These are phyloP conservation scores for Prunella vulgaris DNA, from an alignment of 257 asterid genomes.

Conservation along the genomic window DNA sequence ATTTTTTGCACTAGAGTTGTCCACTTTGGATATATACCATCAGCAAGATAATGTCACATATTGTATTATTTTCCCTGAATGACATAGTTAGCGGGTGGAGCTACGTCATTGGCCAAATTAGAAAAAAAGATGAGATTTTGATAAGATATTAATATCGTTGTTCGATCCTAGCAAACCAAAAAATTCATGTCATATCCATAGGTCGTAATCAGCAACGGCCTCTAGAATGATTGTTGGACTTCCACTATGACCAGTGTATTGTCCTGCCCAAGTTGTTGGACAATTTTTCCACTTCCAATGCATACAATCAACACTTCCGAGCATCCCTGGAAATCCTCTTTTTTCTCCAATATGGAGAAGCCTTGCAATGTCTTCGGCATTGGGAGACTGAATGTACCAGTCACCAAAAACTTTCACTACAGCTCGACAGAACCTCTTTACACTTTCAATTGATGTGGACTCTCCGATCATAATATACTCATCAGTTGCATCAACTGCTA, in stretches of 20 bases:
- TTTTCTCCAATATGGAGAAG: too few species aligned
- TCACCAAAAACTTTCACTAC: neutral
- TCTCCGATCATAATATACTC: neutral
- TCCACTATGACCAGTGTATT: neutral
- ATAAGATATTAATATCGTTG: neutral
- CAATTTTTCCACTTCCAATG: neutral
- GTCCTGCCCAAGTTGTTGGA: neutral
- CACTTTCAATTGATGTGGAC: neutral
- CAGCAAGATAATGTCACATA: too few species aligned
- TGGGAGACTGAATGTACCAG: neutral
- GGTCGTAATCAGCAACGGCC: neutral
- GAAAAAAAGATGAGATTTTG: neutral
- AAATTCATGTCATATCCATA: neutral
- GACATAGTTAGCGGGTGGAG: too few species aligned
- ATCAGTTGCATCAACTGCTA: neutral
- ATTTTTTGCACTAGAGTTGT: neutral
- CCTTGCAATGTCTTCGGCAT: too few species aligned
- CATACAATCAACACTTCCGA: too few species aligned
- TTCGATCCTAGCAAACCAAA: neutral
- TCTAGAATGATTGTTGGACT: neutral
- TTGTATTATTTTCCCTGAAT: too few species aligned
- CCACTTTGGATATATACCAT: conserved; percentile 6
- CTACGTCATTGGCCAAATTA: neutral
- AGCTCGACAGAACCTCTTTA: neutral
- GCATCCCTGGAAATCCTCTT: too few species aligned